Conservation (phyloP, 2,329 filamentous ascomycete species). For the Colletotrichum incanum region DNA sequence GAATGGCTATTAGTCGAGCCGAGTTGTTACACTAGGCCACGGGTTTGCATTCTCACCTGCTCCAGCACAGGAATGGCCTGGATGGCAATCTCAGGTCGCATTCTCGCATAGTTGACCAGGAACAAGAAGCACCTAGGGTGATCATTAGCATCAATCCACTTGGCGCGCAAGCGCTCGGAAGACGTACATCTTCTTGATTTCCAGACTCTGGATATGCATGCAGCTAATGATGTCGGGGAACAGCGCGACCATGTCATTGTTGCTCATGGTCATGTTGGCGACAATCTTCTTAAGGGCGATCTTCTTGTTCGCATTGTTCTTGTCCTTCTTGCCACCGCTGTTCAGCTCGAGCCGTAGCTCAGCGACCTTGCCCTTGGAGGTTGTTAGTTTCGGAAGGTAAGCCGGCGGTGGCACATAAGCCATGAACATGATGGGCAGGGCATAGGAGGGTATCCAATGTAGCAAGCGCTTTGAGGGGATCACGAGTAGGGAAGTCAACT, state of each 20-base stretch:
- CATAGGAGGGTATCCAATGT: constrained; percentile 21
- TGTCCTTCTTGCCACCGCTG: constrained; percentile 96
- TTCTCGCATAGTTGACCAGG: constrained; percentile 95
- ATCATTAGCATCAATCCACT: neutral
- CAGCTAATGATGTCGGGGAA: constrained; percentile 96
- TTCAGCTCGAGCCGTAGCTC: constrained; percentile 96
- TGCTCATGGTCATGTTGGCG: constrained; percentile 99
- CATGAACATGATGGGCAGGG: constrained; percentile 64
- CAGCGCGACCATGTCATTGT: constrained; percentile 98
- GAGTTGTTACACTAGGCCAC: neutral
- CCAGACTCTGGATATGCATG: constrained; percentile 94
- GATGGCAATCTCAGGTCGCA: constrained; percentile 93
- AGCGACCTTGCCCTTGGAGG: constrained; percentile 94
- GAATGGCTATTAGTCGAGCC: constrained; percentile 41
- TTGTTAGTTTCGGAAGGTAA: constrained; percentile 65
- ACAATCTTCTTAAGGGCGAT: constrained; percentile 99
- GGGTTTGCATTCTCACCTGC: constrained; percentile 69
- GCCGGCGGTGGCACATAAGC: constrained; percentile 65
- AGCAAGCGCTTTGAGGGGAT: neutral
- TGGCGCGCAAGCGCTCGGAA: neutral
- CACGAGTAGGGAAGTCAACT: neutral
- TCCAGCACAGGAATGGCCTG: constrained; percentile 92
- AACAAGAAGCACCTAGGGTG: constrained; percentile 91
- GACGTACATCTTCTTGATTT: constrained; percentile 99
- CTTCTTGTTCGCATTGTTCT: constrained; percentile 95